Base-by-base conservation (phyloP, 768 basidiomycete species). In the Suillus luteus region DNA sequence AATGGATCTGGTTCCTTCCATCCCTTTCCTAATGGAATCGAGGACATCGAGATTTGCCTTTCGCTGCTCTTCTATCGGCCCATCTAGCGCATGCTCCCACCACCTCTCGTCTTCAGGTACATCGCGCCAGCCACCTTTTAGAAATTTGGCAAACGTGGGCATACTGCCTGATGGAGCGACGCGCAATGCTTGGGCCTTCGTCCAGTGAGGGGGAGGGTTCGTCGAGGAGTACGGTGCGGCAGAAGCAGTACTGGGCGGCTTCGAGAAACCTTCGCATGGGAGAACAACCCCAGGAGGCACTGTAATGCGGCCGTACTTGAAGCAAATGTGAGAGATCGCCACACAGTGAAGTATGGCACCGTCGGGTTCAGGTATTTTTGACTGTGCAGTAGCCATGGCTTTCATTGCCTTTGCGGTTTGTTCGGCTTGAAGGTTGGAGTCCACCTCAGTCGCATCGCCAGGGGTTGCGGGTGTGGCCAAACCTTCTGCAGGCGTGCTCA, bases 281-380 rank as follows among this genome's bases (percentile, higher is more conserved):
- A 91, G 73, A 12, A 83, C 82, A 65, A 93, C 63, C 3, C 80
- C 79, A 14, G 91, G 91, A 2, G 91, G 91, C 61, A 91, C 81
- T 22, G 89, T 92, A 65, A 92, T 87, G 1, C 90, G 83, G 0
- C 86, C 87, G 27, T 82, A 70, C 72, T 92, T 93, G 81, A 86
- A 91, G 70, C 88, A 90, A 27, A 84, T 62, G 60, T 84, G 85
- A 33, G 86, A 86, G 62, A 93, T 76, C 57, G 83, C 79, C 64
- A 92, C 71, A 64, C 89, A 89, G 72, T 92, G 84, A 7, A 90
- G 72, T 38, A 77, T 76, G 1, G 83, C 82, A 49, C 86, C 88
- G 65, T 89, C 88, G 0, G 72, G 63, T 54, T 75, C 75, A 4
- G 67, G 43, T 5, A 73, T 60, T 0, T 67, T 72, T 5, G 60